Evolutionary conservation across 306 rosid genomes (phyloP).

Genomic region (Lathyrus sativus): DNA sequence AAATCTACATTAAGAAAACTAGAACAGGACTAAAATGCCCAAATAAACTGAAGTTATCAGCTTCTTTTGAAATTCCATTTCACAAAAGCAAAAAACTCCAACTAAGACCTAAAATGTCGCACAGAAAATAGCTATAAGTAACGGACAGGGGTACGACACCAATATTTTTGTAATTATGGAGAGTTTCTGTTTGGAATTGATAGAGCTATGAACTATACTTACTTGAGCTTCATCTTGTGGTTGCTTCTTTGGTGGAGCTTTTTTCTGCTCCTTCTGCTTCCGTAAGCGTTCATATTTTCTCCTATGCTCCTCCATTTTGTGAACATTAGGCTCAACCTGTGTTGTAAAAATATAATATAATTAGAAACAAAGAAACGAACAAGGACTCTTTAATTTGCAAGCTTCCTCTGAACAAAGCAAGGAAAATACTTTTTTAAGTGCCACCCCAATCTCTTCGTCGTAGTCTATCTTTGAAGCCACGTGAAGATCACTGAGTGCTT

Average conservation of each 20-base stretch:
- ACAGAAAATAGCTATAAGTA: background rate
- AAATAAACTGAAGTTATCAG: slow-evolving; percentile 25
- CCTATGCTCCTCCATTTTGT: slow-evolving; percentile 73
- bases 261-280: slow-evolving; percentile 62
- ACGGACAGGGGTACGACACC: background rate
- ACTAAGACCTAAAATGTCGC: background rate
- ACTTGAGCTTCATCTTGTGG: slow-evolving; percentile 56
- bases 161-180: background rate
- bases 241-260: slow-evolving; percentile 56
- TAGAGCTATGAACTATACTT: slow-evolving; percentile 41
- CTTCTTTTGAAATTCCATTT: slow-evolving; percentile 21
- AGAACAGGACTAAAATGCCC: slow-evolving; percentile 9
- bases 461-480: slow-evolving; percentile 72
- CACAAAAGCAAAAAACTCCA: background rate
- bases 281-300: slow-evolving; percentile 62
- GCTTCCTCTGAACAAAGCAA: slow-evolving; percentile 3
- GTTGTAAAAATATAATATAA: slow-evolving; percentile 30
- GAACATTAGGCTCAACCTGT: slow-evolving; percentile 82
- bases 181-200: background rate
- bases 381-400: background rate
- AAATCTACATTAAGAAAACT: background rate
- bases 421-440: slow-evolving; percentile 64
- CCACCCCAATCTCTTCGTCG: slow-evolving; percentile 72
- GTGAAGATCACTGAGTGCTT: slow-evolving; percentile 70
- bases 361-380: background rate